Percentiles rank a stretch among this genome's conserved stretches.
Conservation (phyloP, 148 eudicot genomes). For the Camellia sinensis region DNA sequence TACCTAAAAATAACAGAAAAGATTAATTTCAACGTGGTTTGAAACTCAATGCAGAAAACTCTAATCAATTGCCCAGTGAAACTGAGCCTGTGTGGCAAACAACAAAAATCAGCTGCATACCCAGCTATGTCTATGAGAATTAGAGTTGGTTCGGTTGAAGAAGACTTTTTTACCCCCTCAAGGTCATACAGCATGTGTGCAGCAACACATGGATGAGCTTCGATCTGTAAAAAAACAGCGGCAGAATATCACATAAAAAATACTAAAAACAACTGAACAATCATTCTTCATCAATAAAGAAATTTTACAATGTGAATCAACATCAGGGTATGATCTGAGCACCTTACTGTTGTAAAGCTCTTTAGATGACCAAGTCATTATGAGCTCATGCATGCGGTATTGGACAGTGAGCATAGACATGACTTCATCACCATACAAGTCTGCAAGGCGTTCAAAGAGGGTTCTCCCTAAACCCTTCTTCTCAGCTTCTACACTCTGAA, state of each 20-base stretch:
- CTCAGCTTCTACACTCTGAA: conserved; percentile 93
- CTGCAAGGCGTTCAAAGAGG: conserved; percentile 91
- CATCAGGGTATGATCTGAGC: conserved; percentile 10
- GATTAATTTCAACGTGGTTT: not conserved
- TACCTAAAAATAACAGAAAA: not conserved
- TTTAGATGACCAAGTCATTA: conserved; percentile 93
- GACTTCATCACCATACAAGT: conserved; percentile 84
- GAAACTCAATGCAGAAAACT: not conserved
- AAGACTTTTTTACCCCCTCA: conserved; percentile 66
- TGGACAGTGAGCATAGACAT: conserved; percentile 97
- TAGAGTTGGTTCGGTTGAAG: conserved; percentile 81
- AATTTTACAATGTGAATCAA: not conserved
- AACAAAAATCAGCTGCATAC: conserved; percentile 35
- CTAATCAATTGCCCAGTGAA: not conserved
- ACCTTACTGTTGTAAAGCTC: conserved; percentile 93
- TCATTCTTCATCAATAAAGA: conserved; percentile 5
- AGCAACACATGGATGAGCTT: conserved; percentile 94
- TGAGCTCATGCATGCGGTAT: conserved; percentile 95
- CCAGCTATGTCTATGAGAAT: conserved; percentile 89
- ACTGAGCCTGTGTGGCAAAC: not conserved
- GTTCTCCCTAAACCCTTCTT: conserved; percentile 93
- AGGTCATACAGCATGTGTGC: conserved; percentile 76
- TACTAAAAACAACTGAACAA: not conserved
- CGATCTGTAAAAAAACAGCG: conserved; percentile 40
- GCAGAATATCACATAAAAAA: not conserved